Evolutionary conservation across 179 eudicot species (phyloP), one percentile per base, ranked within the genome.

Genomic region (Sideroxylon spinosum): DNA sequence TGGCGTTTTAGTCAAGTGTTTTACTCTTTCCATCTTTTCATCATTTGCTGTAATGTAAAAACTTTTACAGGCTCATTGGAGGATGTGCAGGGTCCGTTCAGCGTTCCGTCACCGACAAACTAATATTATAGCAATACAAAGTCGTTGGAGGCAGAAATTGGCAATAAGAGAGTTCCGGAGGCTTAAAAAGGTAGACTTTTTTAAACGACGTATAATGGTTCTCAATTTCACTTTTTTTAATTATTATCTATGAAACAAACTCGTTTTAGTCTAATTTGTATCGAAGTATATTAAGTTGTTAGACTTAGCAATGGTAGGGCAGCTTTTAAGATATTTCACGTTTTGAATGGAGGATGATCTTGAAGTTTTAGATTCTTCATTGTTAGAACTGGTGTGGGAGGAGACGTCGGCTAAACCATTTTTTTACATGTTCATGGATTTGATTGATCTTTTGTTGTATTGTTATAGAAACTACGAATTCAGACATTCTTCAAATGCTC

Each of bases 101-200:
- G 82, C 87, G 78, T 89, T 88, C 82, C 87, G 82, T 79, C 86
- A 84, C 77, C 86, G 92, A 74, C 94, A 87, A 78, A 81, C 87
- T 79, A 86, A 91, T 73, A 88, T 96, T 81, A 83, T 92, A 80
- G 90, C 90, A 46, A 81, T 94, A 75, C 99, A 94, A 78, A 81
- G 96, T 85, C 89, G 87, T 63, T 96, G 98, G 99, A 91, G 98
- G 86, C 86, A 82, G 81, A 92, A 86, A 80, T 72, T 88, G 88
- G 99, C 99, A 53, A 89, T 86, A 80, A 88, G 89, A 81, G 88
- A 88, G 78, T 82, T 96, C 12, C 85, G 83, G 79, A 84, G 82
- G 87, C 98, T 96, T 81, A 96, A 90, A 82, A 82, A 91, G 89
- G 99, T 95, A 76, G 85, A 20, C 60, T 71, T 68, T n/a, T 9